Evolutionary conservation across 306 rosid genomes (phyloP).

Genomic region (Ormosia semicastrata): DNA sequence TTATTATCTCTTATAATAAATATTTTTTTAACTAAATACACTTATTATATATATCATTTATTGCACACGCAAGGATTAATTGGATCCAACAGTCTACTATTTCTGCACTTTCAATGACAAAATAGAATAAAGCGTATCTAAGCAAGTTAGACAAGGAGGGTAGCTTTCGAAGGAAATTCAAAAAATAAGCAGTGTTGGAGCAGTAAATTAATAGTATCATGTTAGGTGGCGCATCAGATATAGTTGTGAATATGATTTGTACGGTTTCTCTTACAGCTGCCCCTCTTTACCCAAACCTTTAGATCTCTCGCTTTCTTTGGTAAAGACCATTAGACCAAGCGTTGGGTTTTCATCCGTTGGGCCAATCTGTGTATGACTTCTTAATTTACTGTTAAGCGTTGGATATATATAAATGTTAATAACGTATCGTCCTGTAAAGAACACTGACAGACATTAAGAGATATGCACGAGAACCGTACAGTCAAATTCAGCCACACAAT

Average conservation of each 20-base stretch:
- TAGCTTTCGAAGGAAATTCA: not conserved
- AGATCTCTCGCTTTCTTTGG: not conserved
- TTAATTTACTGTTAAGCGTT: no score
- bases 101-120: not conserved
- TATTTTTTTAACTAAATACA: no score
- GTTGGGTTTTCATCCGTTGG: not conserved
- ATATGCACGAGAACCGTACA: not conserved
- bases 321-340: not conserved
- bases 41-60: not conserved
- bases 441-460: not conserved
- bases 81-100: not conserved
- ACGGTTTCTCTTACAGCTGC: not conserved
- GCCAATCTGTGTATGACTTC: not conserved
- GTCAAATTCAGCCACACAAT: not conserved
- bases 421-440: not conserved
- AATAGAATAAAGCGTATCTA: not conserved
- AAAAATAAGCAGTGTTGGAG: not conserved
- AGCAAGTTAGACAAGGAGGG: not conserved
- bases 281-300: not conserved
- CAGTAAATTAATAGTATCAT: not conserved
- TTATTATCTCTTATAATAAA: no score
- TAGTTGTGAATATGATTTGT: conserved; percentile 26
- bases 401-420: not conserved
- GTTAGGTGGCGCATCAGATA: conserved; percentile 20
- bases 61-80: not conserved